Conservation (phyloP, 495 filamentous ascomycete species). For the Xylaria bambusicola region DNA sequence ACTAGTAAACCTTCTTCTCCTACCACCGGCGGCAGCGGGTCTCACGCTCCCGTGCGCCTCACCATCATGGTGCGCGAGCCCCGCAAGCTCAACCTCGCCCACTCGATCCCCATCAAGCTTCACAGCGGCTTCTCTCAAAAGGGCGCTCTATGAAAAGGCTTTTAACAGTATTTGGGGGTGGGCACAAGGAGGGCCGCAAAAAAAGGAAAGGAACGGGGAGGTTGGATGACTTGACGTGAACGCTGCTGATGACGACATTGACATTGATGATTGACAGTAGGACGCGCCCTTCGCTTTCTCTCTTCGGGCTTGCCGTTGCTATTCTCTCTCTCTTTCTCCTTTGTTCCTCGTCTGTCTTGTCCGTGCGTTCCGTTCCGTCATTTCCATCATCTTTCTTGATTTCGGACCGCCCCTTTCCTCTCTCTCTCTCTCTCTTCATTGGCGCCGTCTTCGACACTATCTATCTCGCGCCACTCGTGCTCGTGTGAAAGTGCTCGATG, state of each 20-base stretch:
- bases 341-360: neutral
- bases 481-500: neutral
- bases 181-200: too few relatives aligned
- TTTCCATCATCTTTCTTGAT: neutral
- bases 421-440: neutral
- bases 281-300: neutral
- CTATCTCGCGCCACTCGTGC: neutral
- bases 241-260: constrained; percentile 20
- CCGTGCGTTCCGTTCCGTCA: neutral
- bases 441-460: neutral
- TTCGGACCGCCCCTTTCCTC: too few relatives aligned
- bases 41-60: constrained; percentile 55
- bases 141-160: constrained; percentile 10
- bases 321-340: too few relatives aligned
- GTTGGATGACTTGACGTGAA: constrained; percentile 21
- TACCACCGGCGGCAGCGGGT: constrained; percentile 22
- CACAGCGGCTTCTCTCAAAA: constrained; percentile 28
- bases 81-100: constrained; percentile 33
- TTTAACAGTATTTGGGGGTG: too few relatives aligned
- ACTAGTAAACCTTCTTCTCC: constrained; percentile 38
- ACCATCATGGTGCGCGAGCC: constrained; percentile 79
- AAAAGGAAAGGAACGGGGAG: constrained; percentile 17
- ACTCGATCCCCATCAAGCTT: constrained; percentile 38
- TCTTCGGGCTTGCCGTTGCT: neutral
- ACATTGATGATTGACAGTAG: constrained; percentile 17